A percentile compares a stretch with the other conserved stretches of the same genome.
These are phyloP conservation scores for Aspergillus sp. DNA, from an alignment of 2,329 filamentous ascomycete species.

Conservation along the genomic window DNA sequence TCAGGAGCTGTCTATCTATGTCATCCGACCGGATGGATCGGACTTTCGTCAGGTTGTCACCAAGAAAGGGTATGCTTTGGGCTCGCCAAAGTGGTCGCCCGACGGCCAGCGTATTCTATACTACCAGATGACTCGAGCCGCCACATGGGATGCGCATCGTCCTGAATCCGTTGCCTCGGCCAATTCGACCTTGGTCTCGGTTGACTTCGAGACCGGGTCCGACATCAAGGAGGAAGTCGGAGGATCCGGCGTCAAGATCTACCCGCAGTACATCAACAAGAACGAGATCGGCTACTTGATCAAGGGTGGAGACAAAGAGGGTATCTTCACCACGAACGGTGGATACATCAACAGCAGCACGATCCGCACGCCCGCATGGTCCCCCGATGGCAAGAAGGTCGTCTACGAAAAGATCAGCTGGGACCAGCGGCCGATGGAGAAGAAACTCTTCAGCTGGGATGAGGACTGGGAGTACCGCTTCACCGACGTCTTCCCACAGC, in stretches of 20 bases:
- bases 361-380: slow-evolving; percentile 31
- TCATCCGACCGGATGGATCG: slow-evolving; percentile 37
- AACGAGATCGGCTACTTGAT: slow-evolving; percentile 23
- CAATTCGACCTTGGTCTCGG: slow-evolving; percentile 27
- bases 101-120: slow-evolving; percentile 39
- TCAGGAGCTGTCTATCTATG: slow-evolving; percentile 43
- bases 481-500: slow-evolving; percentile 44
- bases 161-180: slow-evolving; percentile 14
- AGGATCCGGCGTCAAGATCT: slow-evolving; percentile 32
- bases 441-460: slow-evolving; percentile 42
- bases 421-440: slow-evolving; percentile 34
- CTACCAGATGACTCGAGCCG: slow-evolving; percentile 41
- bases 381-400: slow-evolving; percentile 29
- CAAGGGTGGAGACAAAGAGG: slow-evolving; percentile 23
- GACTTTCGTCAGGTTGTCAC: slow-evolving; percentile 37
- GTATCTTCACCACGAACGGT: slow-evolving; percentile 29
- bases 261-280: slow-evolving; percentile 33
- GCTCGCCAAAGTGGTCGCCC: slow-evolving; percentile 40
- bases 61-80: slow-evolving; percentile 37
- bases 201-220: slow-evolving; percentile 42
- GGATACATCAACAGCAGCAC: slow-evolving; percentile 7
- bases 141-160: slow-evolving; percentile 41
- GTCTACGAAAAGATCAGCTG: slow-evolving; percentile 28
- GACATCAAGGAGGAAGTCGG: slow-evolving; percentile 32
- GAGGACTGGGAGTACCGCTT: slow-evolving; percentile 44